These are phyloP conservation scores for Coemansia sp. DNA, from an alignment of 192 early-diverging fungal species.

Conservation along the genomic window DNA sequence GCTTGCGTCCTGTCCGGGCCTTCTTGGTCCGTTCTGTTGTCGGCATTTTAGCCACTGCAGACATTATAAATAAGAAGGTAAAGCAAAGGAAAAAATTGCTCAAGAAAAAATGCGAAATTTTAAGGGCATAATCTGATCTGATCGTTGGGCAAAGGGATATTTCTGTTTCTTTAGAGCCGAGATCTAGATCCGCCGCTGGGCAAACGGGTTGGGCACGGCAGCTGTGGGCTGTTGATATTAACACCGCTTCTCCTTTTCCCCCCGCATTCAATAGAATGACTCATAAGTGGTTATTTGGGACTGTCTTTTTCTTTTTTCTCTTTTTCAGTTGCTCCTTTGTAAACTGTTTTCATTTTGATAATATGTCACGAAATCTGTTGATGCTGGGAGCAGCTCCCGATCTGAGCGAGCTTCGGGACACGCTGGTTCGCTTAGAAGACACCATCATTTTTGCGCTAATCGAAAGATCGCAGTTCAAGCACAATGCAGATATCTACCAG, in stretches of 20 bases:
- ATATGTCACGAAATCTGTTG: slow-evolving; percentile 49
- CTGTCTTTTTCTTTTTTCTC: not conserved
- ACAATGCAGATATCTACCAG: slow-evolving; percentile 79
- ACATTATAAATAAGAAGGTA: slow-evolving; percentile 19
- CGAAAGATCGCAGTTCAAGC: slow-evolving; percentile 88
- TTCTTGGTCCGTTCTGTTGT: slow-evolving; percentile 32
- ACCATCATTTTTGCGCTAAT: slow-evolving; percentile 85
- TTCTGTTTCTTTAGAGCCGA: too few species aligned
- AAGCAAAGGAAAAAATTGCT: slow-evolving; percentile 12
- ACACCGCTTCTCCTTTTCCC: too few species aligned
- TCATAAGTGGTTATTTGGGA: too few species aligned
- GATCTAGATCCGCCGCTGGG: too few species aligned
- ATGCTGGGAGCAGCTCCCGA: slow-evolving; percentile 40
- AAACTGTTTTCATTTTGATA: not conserved
- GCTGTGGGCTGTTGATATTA: too few species aligned
- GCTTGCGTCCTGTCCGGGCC: slow-evolving; percentile 72
- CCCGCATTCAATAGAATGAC: too few species aligned
- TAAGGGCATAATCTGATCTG: not conserved
- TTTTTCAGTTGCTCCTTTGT: not conserved
- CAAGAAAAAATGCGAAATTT: not conserved
- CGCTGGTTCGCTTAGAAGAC: slow-evolving; percentile 92
- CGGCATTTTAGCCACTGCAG: slow-evolving; percentile 7
- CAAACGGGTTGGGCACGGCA: too few species aligned
- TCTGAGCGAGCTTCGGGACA: slow-evolving; percentile 61
- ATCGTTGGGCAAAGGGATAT: not conserved